Percentiles rank a stretch among this genome's conserved stretches.
These are phyloP conservation scores for Botryotinia narcissicola DNA, from an alignment of 2,329 filamentous ascomycete genomes.

Conservation along the genomic window DNA sequence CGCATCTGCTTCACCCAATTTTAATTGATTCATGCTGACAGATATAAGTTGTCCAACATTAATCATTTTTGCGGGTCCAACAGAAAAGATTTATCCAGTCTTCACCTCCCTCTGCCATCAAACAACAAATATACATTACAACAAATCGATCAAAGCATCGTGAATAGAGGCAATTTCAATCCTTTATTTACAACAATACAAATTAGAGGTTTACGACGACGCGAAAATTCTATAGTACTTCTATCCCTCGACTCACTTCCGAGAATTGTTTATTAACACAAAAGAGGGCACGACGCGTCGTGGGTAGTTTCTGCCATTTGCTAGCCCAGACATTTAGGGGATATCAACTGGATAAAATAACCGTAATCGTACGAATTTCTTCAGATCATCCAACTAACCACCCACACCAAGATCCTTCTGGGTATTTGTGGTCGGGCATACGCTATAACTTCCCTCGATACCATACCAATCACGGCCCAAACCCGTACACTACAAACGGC, in stretches of 20 bases:
- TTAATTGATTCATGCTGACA: conserved; percentile 15
- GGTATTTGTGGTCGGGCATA: conserved; percentile 2
- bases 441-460: not conserved
- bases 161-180: conserved; percentile 2
- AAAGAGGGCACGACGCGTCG: conserved; percentile 1
- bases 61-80: conserved; percentile 18
- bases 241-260: conserved; percentile 1
- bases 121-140: conserved; percentile 4
- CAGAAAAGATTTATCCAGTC: not conserved
- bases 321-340: conserved; percentile 4
- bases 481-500: not conserved
- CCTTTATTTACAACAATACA: not conserved
- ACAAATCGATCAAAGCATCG: conserved; percentile 8
- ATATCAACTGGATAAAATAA: not conserved
- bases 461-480: not conserved
- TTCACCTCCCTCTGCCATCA: conserved; percentile 3
- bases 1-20: conserved; percentile 5
- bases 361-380: not conserved
- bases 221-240: not conserved
- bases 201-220: not conserved
- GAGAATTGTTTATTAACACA: conserved; percentile 3
- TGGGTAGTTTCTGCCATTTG: not conserved
- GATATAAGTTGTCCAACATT: conserved; percentile 13
- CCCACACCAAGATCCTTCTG: not conserved
- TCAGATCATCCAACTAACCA: not conserved